Base-by-base conservation (phyloP, 345 rosid species). In the Rhodomyrtus tomentosa region DNA sequence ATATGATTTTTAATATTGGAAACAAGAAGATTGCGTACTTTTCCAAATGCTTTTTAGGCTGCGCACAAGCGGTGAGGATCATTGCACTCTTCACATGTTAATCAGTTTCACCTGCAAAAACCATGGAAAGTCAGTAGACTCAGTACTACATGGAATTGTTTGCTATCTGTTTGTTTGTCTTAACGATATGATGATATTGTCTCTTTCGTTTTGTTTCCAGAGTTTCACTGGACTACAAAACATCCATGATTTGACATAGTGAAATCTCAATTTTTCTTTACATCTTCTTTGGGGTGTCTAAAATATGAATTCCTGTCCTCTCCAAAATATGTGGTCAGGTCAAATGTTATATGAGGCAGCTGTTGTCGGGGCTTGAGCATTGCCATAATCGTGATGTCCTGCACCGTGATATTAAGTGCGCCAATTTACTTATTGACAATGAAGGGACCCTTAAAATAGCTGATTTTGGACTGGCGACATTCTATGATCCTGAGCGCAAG, bases 391-490 rank as follows among this genome's bases (percentile, higher is more conserved):
- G 85, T 83, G 96, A 96, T 82, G 98, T 96, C 27, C 87, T 96
- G 83, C 99, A 96, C 87, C 94, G 98, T 40, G 98, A 96, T 88
- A 91, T 96, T 79, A 96, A 96, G 91, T 95, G 98, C 83, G 92
- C 99, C 84, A 96, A 95, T 91, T 88, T 96, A 38, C 91, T 96
- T 62, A 93, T 96, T 85, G 93, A 94, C 86, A 93, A 93, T 80
- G 93, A 95, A 50, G 99, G 99, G 49, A 86, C 88, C 81, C 86
- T 96, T 24, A 96, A 96, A 90, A 92, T 96, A 86, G 96, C 96
- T 88, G 99, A 96, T 90, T 96, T 96, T 80, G 99, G 99, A 80
- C 87, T 96, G 83, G 98, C 98, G 74, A 92, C 93, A n/a, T 92
- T 94, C 88, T 95, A 87, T 84, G 92, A 94, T 83, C 92, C 95